phyloP scores from a whole-genome alignment of 106 monocot species.

The Dactylorhiza incarnata region DNA sequence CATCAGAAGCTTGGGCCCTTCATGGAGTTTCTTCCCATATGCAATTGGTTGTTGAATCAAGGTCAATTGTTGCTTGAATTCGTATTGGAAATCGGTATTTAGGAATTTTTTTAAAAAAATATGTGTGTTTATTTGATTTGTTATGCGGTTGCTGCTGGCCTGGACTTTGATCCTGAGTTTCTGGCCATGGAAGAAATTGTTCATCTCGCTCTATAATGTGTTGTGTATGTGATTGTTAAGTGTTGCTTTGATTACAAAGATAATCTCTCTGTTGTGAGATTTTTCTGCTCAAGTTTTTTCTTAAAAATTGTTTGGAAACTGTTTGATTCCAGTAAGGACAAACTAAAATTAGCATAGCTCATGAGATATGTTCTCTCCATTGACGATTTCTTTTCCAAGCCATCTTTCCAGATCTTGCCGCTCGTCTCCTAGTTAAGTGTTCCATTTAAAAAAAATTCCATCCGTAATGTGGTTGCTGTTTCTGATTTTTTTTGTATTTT shows the following conservation, averaged over 20 bases:
- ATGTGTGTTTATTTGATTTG: background rate
- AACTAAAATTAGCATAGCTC: background rate
- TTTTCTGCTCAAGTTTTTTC: background rate
- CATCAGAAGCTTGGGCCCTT: slow-evolving; percentile 94
- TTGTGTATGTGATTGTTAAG: background rate
- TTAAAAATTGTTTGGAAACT: background rate
- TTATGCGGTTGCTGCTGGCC: background rate
- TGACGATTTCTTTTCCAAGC: background rate
- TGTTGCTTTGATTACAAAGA: background rate
- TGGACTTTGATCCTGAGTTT: background rate
- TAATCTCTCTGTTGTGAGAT: background rate
- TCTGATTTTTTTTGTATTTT: too few relatives aligned
- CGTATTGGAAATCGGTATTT: background rate
- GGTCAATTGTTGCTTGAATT: slow-evolving; percentile 30
- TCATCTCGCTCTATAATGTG: background rate
- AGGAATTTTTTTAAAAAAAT: too few relatives aligned
- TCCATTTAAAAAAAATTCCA: too few relatives aligned
- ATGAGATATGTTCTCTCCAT: background rate
- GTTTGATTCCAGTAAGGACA: background rate
- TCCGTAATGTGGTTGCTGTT: too few relatives aligned
- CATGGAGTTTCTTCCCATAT: slow-evolving; percentile 91
- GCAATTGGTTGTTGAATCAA: slow-evolving; percentile 78
- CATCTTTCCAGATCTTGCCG: too few relatives aligned
- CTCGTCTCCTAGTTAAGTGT: too few relatives aligned
- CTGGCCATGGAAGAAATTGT: background rate